These are phyloP conservation scores for Fusarium sulawesiense DNA, from an alignment of 2,329 filamentous ascomycete genomes.

Conservation along the genomic window DNA sequence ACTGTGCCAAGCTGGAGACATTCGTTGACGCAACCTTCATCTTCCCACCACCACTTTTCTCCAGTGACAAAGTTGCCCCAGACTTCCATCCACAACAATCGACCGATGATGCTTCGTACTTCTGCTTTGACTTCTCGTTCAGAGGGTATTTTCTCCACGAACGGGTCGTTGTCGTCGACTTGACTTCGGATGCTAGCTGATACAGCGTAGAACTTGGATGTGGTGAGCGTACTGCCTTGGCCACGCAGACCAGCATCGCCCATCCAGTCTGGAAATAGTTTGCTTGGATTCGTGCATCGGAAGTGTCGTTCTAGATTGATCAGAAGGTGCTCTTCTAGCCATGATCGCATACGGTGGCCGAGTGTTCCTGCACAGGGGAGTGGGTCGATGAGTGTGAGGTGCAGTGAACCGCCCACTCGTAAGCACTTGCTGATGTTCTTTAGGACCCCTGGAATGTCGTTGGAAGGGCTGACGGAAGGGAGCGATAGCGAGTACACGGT, in stretches of 20 bases:
- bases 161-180: conserved; percentile 40
- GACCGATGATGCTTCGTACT: conserved; percentile 64
- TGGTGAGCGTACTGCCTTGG: conserved; percentile 60
- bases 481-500: conserved; percentile 65
- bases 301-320: conserved; percentile 69
- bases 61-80: conserved; percentile 66
- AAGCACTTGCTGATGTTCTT: conserved; percentile 68
- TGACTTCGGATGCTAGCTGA: conserved; percentile 46
- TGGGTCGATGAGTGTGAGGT: conserved; percentile 72
- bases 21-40: conserved; percentile 64
- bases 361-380: conserved; percentile 65
- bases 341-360: conserved; percentile 67
- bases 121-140: conserved; percentile 56
- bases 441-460: conserved; percentile 67
- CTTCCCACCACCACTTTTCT: conserved; percentile 72
- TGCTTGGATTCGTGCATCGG: conserved; percentile 69
- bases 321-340: conserved; percentile 71
- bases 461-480: conserved; percentile 66
- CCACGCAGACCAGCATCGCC: conserved; percentile 64
- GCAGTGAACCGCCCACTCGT: conserved; percentile 64
- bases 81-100: conserved; percentile 70
- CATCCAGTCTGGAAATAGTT: conserved; percentile 69
- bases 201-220: conserved; percentile 62
- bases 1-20: conserved; percentile 65
- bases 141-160: conserved; percentile 30